Percentiles rank a stretch among this genome's conserved stretches.
phyloP scores from a whole-genome alignment of 2,329 filamentous ascomycete genomes.

The Eutypella sp. region DNA sequence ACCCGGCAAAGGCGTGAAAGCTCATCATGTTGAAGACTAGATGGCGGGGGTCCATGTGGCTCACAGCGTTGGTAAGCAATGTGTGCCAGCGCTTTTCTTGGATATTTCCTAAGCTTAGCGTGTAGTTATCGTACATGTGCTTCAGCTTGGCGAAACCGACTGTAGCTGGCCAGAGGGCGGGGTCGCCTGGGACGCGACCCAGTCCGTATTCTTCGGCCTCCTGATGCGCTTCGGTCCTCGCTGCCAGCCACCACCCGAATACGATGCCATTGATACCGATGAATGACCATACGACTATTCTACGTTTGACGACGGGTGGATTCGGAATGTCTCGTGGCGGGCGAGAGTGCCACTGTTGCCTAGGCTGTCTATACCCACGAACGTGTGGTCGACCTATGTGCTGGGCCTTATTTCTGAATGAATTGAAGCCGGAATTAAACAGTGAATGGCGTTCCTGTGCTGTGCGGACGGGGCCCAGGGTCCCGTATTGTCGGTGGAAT shows the following conservation, averaged over 20 bases:
- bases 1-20: slow-evolving; percentile 8
- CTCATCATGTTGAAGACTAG: slow-evolving; percentile 19
- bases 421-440: too few relatives aligned
- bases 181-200: background rate
- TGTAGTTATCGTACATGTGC: slow-evolving; percentile 16
- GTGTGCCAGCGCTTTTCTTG: slow-evolving; percentile 19
- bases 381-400: too few relatives aligned
- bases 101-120: slow-evolving; percentile 13
- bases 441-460: too few relatives aligned
- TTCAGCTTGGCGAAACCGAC: background rate
- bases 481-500: too few relatives aligned
- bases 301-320: background rate
- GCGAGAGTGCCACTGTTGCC: background rate
- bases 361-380: too few relatives aligned
- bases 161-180: background rate
- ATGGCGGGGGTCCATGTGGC: slow-evolving; percentile 13
- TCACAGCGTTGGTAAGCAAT: slow-evolving; percentile 15
- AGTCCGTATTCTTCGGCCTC: background rate
- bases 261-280: slow-evolving; percentile 5
- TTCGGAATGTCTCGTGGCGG: background rate
- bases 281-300: slow-evolving; percentile 1
- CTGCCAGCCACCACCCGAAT: slow-evolving; percentile 2
- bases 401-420: too few relatives aligned
- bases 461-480: too few relatives aligned
- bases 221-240: background rate